Percentiles rank a stretch among this genome's conserved stretches.
phyloP scores from a whole-genome alignment of 352 stramenopile species.

The Globisporangium lucens region DNA sequence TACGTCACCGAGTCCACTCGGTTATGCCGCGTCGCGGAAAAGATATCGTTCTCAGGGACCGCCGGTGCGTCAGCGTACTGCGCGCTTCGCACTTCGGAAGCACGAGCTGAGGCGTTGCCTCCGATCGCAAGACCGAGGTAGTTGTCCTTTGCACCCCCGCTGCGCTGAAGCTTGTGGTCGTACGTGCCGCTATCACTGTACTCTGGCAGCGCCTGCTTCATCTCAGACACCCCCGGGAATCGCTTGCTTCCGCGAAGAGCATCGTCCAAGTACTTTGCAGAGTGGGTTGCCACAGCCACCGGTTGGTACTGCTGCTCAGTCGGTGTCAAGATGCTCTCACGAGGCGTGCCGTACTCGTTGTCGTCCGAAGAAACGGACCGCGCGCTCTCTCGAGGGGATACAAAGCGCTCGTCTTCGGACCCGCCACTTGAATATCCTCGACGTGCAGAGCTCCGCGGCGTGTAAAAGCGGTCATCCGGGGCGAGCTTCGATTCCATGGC shows the following conservation, averaged over 20 bases:
- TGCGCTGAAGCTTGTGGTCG: slow-evolving; percentile 14
- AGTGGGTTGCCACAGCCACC: neutral
- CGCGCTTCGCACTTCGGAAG: slow-evolving; percentile 1
- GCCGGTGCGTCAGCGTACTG: slow-evolving; percentile 20
- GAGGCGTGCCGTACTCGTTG: slow-evolving; percentile 52
- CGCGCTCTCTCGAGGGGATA: slow-evolving; percentile 50
- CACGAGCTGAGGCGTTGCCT: neutral
- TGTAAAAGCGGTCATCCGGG: slow-evolving; percentile 63
- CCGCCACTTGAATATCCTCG: slow-evolving; percentile 47
- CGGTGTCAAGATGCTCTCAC: slow-evolving; percentile 28
- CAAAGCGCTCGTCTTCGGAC: slow-evolving; percentile 65
- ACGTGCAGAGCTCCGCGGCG: slow-evolving; percentile 50
- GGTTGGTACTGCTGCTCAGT: slow-evolving; percentile 5
- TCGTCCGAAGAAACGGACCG: slow-evolving; percentile 66
- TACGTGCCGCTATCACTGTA: slow-evolving; percentile 1
- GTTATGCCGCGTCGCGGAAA: slow-evolving; percentile 84
- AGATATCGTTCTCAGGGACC: slow-evolving; percentile 72
- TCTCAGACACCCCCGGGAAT: slow-evolving; percentile 12
- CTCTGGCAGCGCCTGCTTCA: slow-evolving; percentile 21
- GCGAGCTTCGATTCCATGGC: slow-evolving; percentile 45
- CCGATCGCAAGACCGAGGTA: slow-evolving; percentile 33
- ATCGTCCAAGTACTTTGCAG: slow-evolving; percentile 13
- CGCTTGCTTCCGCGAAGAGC: slow-evolving; percentile 15
- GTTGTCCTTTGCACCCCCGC: slow-evolving; percentile 4
- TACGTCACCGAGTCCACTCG: slow-evolving; percentile 78